A percentile compares a stretch with the other conserved stretches of the same genome.
Evolutionary conservation across 148 eudicot species (phyloP).

Genomic region (Rhododendron ovatum): DNA sequence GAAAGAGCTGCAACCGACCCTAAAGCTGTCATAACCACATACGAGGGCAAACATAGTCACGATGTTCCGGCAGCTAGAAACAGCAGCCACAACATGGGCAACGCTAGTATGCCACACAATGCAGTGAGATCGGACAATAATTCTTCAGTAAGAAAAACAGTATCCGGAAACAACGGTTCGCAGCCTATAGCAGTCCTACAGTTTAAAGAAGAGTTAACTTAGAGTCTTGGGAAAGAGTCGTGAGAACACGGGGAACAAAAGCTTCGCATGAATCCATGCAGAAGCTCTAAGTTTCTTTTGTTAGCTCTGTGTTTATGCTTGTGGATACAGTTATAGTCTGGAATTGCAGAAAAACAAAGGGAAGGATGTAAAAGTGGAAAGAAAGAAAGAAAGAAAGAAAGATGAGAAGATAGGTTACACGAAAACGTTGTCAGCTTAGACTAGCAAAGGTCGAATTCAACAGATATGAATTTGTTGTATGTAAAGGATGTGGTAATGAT

Average conservation of each 20-base stretch:
- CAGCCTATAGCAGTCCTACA: constrained; percentile 49
- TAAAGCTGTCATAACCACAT: constrained; percentile 84
- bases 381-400: neutral
- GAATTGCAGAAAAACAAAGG: neutral
- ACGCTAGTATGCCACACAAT: constrained; percentile 35
- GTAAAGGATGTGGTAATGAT: constrained; percentile 1
- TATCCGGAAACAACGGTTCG: constrained; percentile 32
- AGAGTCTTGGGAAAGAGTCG: constrained; percentile 8
- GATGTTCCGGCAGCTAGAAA: constrained; percentile 75
- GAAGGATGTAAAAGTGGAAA: neutral
- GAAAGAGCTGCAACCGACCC: constrained; percentile 81
- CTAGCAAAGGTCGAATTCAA: constrained; percentile 1
- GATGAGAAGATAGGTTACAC: neutral
- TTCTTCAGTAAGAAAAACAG: constrained; percentile 22
- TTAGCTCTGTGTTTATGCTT: neutral
- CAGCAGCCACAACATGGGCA: constrained; percentile 70
- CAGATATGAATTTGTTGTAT: constrained; percentile 8
- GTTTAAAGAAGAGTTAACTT: constrained; percentile 68
- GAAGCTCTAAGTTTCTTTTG: constrained; percentile 4
- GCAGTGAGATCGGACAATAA: constrained; percentile 24
- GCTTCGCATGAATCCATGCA: neutral
- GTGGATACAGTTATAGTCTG: constrained; percentile 4
- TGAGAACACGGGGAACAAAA: neutral
- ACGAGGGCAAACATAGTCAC: constrained; percentile 84
- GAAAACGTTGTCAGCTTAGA: neutral